Evolutionary conservation across 2,329 filamentous ascomycete genomes (phyloP).

Genomic region (Magnaporthiopsis rhizophila): DNA sequence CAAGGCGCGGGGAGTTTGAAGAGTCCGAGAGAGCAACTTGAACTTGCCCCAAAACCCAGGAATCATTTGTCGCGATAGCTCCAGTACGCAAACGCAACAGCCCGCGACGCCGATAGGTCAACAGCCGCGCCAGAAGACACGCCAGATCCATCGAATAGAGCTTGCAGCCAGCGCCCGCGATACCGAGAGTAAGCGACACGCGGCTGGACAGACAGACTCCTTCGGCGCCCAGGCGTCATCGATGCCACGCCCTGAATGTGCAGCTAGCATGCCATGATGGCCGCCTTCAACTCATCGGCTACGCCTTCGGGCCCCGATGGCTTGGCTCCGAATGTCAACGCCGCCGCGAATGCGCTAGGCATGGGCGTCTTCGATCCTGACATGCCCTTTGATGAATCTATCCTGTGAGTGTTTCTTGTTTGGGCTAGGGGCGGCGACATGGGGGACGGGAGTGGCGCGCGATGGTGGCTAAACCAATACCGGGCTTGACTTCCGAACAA

Average conservation of each 20-base stretch:
- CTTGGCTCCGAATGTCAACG: slow-evolving; percentile 40
- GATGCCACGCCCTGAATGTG: neutral
- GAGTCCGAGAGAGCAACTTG: neutral
- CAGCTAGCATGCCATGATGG: slow-evolving; percentile 31
- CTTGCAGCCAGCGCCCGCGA: neutral
- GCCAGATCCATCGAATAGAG: neutral
- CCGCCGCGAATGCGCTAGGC: slow-evolving; percentile 27
- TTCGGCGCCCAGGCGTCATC: neutral
- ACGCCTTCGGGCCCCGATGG: slow-evolving; percentile 34
- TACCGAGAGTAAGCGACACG: neutral
- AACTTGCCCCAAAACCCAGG: neutral
- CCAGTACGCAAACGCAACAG: neutral
- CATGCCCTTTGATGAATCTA: slow-evolving; percentile 46
- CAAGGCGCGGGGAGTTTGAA: neutral
- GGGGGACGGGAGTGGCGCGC: neutral
- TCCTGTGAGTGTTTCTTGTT: slow-evolving; percentile 37
- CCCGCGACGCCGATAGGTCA: neutral
- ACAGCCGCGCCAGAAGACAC: neutral
- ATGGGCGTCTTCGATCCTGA: slow-evolving; percentile 47
- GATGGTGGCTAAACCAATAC: no score
- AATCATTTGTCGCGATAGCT: neutral
- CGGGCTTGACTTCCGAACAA: neutral
- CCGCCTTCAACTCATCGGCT: slow-evolving; percentile 49
- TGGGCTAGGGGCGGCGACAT: neutral
- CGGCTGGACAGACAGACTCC: neutral